Evolutionary conservation across 164 flowering plant genomes (phyloP).

Genomic region (Aristolochia contorta): DNA sequence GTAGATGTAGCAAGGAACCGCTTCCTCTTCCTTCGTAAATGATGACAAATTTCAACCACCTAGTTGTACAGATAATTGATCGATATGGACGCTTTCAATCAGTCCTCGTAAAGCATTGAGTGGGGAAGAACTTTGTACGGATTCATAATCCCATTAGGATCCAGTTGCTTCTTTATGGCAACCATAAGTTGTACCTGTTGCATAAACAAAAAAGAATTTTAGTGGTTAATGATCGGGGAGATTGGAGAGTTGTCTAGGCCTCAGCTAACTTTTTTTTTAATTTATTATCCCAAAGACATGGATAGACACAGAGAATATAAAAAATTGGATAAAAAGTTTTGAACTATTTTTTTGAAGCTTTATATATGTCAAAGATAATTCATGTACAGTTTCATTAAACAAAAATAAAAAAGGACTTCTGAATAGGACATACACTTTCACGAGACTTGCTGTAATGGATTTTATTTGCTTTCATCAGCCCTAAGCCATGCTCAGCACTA

Average conservation of each 20-base stretch:
- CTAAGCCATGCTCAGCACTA: constrained; percentile 96
- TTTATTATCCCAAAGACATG: too few relatives aligned
- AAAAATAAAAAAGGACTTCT: background rate
- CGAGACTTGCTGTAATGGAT: constrained; percentile 84
- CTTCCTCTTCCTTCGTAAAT: too few relatives aligned
- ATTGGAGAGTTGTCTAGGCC: background rate
- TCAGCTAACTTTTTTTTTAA: too few relatives aligned
- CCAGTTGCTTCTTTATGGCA: constrained; percentile 72
- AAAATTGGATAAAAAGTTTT: background rate
- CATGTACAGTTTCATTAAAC: background rate
- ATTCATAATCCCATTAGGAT: constrained; percentile 75
- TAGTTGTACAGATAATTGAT: too few relatives aligned
- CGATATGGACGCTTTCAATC: background rate
- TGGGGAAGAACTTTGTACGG: constrained; percentile 93
- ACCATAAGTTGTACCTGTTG: constrained; percentile 79
- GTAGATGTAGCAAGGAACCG: too few relatives aligned
- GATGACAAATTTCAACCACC: too few relatives aligned
- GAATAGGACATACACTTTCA: constrained; percentile 46
- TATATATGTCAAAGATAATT: too few relatives aligned
- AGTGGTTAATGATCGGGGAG: background rate
- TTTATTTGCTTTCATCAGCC: constrained; percentile 90
- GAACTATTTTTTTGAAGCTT: background rate
- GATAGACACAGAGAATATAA: background rate
- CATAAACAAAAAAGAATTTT: background rate
- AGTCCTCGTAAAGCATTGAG: constrained; percentile 19